phyloP scores from a whole-genome alignment of 2,329 filamentous ascomycete genomes.

The Colletotrichum horii region DNA sequence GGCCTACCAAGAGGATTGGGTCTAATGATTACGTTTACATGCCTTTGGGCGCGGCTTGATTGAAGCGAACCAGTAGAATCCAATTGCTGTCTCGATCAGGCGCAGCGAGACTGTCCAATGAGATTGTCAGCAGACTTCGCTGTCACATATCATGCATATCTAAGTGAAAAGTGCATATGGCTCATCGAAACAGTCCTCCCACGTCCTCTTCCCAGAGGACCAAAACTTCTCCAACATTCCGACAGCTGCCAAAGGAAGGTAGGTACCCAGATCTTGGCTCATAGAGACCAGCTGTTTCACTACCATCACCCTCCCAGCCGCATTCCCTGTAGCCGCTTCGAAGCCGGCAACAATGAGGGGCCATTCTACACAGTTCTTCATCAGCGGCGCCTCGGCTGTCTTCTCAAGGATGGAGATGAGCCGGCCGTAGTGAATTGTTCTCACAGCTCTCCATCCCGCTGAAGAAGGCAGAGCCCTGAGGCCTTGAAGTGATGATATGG shows the following conservation, averaged over 20 bases:
- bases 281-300: not conserved
- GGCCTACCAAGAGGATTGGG: no score
- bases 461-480: constrained; percentile 29
- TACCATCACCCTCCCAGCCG: not conserved
- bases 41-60: no score
- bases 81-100: no score
- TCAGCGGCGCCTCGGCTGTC: not conserved
- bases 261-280: not conserved
- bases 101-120: no score
- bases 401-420: constrained; percentile 24
- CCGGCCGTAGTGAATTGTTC: constrained; percentile 5
- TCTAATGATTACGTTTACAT: no score
- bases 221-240: constrained; percentile 1
- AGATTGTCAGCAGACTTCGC: no score
- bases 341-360: constrained; percentile 5
- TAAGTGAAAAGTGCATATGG: not conserved
- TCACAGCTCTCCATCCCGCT: constrained; percentile 6
- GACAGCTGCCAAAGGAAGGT: not conserved
- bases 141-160: not conserved
- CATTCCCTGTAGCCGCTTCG: not conserved
- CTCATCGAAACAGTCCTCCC: constrained; percentile 13
- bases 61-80: no score
- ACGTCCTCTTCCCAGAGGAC: not conserved
- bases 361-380: not conserved
- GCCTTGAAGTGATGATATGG: constrained; percentile 39